These are phyloP conservation scores for Trichophyton benhamiae DNA, from an alignment of 2,329 filamentous ascomycete genomes.

Conservation along the genomic window DNA sequence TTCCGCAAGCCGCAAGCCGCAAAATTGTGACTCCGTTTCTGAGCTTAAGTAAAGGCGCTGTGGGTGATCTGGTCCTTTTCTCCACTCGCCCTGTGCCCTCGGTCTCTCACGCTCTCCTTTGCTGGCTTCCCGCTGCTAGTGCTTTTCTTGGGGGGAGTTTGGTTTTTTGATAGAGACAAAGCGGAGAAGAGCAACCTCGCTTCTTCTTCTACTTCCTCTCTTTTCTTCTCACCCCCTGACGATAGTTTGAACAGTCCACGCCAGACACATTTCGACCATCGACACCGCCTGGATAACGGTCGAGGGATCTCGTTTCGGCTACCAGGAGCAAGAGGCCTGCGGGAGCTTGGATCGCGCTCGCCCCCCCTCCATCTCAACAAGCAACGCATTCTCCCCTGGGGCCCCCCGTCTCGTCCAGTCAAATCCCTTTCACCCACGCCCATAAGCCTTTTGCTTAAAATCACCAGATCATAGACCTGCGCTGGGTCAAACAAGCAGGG, in stretches of 20 bases:
- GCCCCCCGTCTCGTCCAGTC: neutral
- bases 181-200: neutral
- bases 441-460: neutral
- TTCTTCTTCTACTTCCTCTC: neutral
- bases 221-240: no score
- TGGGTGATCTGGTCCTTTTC: neutral
- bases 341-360: conserved; percentile 2
- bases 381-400: neutral
- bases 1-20: conserved; percentile 3
- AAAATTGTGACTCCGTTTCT: conserved; percentile 2
- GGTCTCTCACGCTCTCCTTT: neutral
- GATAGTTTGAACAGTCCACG: no score
- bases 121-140: neutral
- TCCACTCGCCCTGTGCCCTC: neutral
- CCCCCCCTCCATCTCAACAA: neutral
- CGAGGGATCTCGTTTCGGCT: neutral
- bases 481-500: neutral
- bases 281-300: no score
- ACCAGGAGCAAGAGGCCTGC: neutral
- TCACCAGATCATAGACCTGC: neutral
- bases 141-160: neutral
- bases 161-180: neutral
- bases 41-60: neutral
- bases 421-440: neutral
- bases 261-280: neutral